These are phyloP conservation scores for Psilocybe tampanensis DNA, from an alignment of 768 basidiomycete species.

Conservation along the genomic window DNA sequence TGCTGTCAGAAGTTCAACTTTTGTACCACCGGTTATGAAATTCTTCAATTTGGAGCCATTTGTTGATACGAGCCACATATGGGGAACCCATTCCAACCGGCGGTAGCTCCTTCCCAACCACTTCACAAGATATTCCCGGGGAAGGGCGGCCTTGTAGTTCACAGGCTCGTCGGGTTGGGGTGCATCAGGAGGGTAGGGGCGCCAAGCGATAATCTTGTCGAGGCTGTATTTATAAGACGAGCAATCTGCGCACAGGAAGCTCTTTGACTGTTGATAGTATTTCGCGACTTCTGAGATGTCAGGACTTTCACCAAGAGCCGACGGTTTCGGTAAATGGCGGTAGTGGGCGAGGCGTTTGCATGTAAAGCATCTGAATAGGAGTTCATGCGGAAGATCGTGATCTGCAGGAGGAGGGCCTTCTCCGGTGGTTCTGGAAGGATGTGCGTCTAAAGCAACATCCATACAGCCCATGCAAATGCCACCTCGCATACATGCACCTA, in stretches of 20 bases:
- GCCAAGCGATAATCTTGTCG: conserved; percentile 92
- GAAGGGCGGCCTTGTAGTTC: conserved; percentile 61
- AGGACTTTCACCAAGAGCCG: conserved; percentile 33
- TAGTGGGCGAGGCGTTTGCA: conserved; percentile 90
- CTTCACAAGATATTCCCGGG: conserved; percentile 93
- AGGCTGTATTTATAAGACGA: conserved; percentile 65
- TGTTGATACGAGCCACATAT: conserved; percentile 85
- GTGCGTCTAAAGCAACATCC: conserved; percentile 54
- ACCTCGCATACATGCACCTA: conserved; percentile 68
- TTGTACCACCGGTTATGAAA: conserved; percentile 72
- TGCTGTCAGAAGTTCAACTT: conserved; percentile 63
- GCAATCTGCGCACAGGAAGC: conserved; percentile 82
- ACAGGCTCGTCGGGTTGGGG: conserved; percentile 51
- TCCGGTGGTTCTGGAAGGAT: conserved; percentile 24
- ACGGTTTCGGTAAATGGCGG: conserved; percentile 60
- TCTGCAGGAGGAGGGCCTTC: conserved; percentile 7
- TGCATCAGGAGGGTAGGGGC: conserved; percentile 73
- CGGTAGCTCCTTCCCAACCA: conserved; percentile 83
- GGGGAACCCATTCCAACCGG: conserved; percentile 86
- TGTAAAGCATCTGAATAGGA: conserved; percentile 80
- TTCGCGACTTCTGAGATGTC: conserved; percentile 50
- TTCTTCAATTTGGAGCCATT: conserved; percentile 69
- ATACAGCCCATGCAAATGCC: conserved; percentile 80
- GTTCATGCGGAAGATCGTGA: conserved; percentile 34
- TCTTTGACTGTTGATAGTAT: conserved; percentile 55